Percentiles rank a stretch among this genome's conserved stretches.
Evolutionary conservation across 495 filamentous ascomycete species (phyloP).

Genomic region (Pyrenopolyporus hunteri): DNA sequence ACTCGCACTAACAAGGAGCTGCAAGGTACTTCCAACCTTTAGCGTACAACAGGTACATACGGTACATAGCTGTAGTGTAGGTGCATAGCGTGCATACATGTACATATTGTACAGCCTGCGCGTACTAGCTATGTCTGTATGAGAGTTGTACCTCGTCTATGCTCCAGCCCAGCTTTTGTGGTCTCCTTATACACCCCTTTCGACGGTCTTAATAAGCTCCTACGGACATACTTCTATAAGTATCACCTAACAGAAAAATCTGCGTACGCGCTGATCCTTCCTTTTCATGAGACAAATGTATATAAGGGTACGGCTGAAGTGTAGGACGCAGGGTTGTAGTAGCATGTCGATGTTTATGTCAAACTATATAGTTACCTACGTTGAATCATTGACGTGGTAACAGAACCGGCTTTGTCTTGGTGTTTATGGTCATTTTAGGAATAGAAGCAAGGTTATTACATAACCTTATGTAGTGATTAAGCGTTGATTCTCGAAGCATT

Average conservation of each 20-base stretch:
- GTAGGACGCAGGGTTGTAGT: constrained; percentile 11
- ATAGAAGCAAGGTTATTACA: constrained; percentile 4
- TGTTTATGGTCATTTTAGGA: constrained; percentile 27
- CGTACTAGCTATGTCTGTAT: too few relatives aligned
- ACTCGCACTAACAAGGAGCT: constrained; percentile 38
- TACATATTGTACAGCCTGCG: constrained; percentile 11
- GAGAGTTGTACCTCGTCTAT: too few relatives aligned
- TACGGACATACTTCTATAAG: too few relatives aligned
- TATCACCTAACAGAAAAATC: too few relatives aligned
- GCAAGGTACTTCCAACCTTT: constrained; percentile 31
- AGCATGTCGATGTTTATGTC: neutral
- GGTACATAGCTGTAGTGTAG: too few relatives aligned
- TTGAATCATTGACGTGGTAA: constrained; percentile 4
- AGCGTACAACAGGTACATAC: constrained; percentile 9
- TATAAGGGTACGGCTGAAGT: constrained; percentile 8
- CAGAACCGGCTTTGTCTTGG: constrained; percentile 5
- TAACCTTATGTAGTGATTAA: constrained; percentile 5
- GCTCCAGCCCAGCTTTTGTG: too few relatives aligned
- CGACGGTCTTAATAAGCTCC: too few relatives aligned
- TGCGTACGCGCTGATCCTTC: too few relatives aligned
- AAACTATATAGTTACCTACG: neutral
- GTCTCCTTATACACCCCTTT: too few relatives aligned
- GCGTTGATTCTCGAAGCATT: constrained; percentile 20
- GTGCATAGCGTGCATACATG: constrained; percentile 1
- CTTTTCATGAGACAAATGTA: constrained; percentile 1